Conservation (phyloP, 495 filamentous ascomycete species). For the Tuber magnatum region DNA sequence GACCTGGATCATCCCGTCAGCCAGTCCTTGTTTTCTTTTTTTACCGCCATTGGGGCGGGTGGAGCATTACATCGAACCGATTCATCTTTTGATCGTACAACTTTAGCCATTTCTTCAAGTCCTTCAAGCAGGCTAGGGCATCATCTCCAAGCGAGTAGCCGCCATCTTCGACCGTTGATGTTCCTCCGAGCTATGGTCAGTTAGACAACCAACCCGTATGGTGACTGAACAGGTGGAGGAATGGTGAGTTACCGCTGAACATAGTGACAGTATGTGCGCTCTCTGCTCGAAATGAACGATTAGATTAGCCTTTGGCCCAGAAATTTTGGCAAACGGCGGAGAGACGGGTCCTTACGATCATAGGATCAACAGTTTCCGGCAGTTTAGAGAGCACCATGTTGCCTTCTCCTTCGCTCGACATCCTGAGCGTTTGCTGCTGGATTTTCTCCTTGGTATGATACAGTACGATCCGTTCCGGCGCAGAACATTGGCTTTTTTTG, state of each 20-base stretch:
- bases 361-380: slow-evolving; percentile 30
- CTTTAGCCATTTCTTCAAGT: slow-evolving; percentile 88
- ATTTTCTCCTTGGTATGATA: neutral
- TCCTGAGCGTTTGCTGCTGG: neutral
- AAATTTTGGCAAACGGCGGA: neutral
- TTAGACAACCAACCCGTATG: slow-evolving; percentile 7
- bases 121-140: slow-evolving; percentile 80
- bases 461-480: no score
- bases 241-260: slow-evolving; percentile 25
- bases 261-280: slow-evolving; percentile 28
- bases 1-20: slow-evolving; percentile 19
- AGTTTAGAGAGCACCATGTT: neutral
- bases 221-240: neutral
- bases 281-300: slow-evolving; percentile 15
- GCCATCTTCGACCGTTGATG: slow-evolving; percentile 70
- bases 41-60: neutral
- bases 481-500: neutral
- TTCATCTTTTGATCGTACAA: slow-evolving; percentile 91
- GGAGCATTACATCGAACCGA: slow-evolving; percentile 69
- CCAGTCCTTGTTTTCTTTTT: neutral
- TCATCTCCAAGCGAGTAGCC: slow-evolving; percentile 88
- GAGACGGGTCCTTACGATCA: slow-evolving; percentile 21
- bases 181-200: slow-evolving; percentile 62
- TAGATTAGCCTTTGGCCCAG: slow-evolving; percentile 6
- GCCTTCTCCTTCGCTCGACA: neutral